Conservation (phyloP, 768 basidiomycete genomes). For the Rhodotorula toruloides region DNA sequence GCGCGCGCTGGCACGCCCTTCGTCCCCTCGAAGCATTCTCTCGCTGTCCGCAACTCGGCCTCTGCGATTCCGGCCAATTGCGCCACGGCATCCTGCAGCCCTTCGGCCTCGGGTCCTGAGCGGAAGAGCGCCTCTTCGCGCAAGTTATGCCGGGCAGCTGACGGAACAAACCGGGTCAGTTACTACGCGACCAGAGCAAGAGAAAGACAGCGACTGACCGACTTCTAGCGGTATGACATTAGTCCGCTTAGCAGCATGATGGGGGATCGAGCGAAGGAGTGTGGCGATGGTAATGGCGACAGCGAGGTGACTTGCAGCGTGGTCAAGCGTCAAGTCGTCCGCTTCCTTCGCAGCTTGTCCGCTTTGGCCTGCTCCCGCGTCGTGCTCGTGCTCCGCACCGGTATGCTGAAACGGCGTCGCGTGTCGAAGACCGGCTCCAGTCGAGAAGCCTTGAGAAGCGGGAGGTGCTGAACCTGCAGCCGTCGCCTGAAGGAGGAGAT, state of each 20-base stretch:
- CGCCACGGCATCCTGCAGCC: constrained; percentile 33
- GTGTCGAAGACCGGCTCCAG: constrained; percentile 2
- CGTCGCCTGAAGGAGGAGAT: constrained; percentile 33
- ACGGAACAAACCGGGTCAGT: background rate
- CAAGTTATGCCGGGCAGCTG: constrained; percentile 20
- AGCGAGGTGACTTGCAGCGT: constrained; percentile 34
- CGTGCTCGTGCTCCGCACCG: constrained; percentile 30
- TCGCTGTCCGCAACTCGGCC: constrained; percentile 30
- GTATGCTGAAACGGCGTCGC: constrained; percentile 31
- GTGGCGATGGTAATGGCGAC: constrained; percentile 33
- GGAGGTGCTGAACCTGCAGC: background rate
- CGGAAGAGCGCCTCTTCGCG: constrained; percentile 34
- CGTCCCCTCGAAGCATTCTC: constrained; percentile 32
- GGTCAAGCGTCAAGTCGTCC: constrained; percentile 34
- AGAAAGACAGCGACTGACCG: constrained; percentile 2
- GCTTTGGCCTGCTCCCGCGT: background rate
- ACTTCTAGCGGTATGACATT: constrained; percentile 37
- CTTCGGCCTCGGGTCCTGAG: constrained; percentile 11
- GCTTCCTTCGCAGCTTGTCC: constrained; percentile 4
- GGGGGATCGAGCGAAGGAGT: constrained; percentile 31
- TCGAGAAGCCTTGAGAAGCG: too few relatives aligned
- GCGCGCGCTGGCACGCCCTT: constrained; percentile 24
- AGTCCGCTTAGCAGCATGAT: constrained; percentile 22
- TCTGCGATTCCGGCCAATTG: constrained; percentile 36
- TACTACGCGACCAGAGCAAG: background rate